A percentile compares a stretch with the other conserved stretches of the same genome.
Evolutionary conservation across 306 rosid species (phyloP).

Genomic region (Begonia peltatifolia): DNA sequence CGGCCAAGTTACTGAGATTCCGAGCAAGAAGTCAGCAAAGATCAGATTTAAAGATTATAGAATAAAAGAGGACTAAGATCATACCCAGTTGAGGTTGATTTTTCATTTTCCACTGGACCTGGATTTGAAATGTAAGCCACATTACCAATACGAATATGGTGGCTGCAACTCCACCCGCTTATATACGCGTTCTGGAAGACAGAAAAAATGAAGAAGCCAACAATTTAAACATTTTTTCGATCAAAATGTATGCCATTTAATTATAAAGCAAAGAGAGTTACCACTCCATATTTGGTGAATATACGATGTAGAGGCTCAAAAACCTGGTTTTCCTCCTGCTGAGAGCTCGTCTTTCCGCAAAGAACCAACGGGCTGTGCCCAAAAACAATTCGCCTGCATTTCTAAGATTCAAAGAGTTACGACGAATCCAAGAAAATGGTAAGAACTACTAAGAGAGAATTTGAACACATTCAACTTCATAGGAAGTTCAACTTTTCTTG

Average conservation of each 20-base stretch:
- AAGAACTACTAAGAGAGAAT: not conserved
- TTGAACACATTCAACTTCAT: no score
- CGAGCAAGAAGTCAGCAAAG: not conserved
- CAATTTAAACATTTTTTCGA: not conserved
- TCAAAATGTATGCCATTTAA: not conserved
- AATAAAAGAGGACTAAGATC: not conserved
- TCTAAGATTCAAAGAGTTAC: not conserved
- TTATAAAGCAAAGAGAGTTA: constrained; percentile 10
- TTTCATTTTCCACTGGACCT: constrained; percentile 12
- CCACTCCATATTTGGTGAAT: constrained; percentile 33
- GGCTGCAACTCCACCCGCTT: constrained; percentile 33
- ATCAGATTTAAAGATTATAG: constrained; percentile 2
- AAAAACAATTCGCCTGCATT: constrained; percentile 31
- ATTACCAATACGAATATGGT: constrained; percentile 9
- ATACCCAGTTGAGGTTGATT: constrained; percentile 19
- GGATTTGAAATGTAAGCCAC: constrained; percentile 34
- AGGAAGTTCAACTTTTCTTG: no score
- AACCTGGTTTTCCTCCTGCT: constrained; percentile 14
- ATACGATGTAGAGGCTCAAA: constrained; percentile 14
- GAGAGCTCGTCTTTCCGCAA: constrained; percentile 20
- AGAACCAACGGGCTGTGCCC: constrained; percentile 31
- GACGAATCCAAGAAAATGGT: not conserved
- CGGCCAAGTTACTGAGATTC: constrained; percentile 18
- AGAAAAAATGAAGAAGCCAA: not conserved
- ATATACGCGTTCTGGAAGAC: constrained; percentile 35